Conservation (phyloP, 2,329 filamentous ascomycete species). For the Penicillium sp. region DNA sequence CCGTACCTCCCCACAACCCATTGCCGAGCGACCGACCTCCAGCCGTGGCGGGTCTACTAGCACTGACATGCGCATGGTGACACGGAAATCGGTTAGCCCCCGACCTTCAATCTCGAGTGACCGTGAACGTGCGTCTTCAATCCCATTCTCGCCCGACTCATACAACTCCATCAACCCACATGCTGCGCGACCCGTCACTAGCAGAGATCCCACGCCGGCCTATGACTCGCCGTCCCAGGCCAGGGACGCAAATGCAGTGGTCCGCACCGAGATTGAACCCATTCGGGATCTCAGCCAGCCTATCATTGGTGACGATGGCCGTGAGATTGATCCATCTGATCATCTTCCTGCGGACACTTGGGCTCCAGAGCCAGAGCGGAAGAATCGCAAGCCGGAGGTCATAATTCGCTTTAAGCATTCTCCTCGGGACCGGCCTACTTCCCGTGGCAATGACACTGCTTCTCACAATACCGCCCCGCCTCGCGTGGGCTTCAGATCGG, state of each 20-base stretch:
- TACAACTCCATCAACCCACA: constrained; percentile 60
- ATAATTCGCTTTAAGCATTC: constrained; percentile 49
- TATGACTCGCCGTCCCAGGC: constrained; percentile 42
- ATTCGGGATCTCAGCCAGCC: constrained; percentile 50
- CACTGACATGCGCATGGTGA: constrained; percentile 41
- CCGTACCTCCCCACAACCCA: constrained; percentile 29
- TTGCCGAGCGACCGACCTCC: constrained; percentile 27
- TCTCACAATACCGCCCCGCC: constrained; percentile 18
- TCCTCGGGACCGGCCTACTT: constrained; percentile 24
- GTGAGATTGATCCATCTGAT: constrained; percentile 65
- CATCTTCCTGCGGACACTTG: constrained; percentile 64
- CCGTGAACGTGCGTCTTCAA: constrained; percentile 43
- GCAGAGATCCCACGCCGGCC: constrained; percentile 33
- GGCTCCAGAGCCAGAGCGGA: constrained; percentile 65
- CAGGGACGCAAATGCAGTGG: constrained; percentile 40
- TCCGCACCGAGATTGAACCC: constrained; percentile 39
- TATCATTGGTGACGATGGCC: constrained; percentile 63
- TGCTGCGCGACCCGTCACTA: constrained; percentile 33
- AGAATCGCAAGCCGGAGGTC: constrained; percentile 50
- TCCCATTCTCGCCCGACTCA: constrained; percentile 62
- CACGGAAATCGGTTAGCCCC: constrained; percentile 59
- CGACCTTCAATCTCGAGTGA: constrained; percentile 46
- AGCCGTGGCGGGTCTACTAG: constrained; percentile 33
- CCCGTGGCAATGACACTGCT: constrained; percentile 19
- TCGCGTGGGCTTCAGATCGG: constrained; percentile 24